These are phyloP conservation scores for Escallonia rubra DNA, from an alignment of 129 eudicot genomes.

Conservation along the genomic window DNA sequence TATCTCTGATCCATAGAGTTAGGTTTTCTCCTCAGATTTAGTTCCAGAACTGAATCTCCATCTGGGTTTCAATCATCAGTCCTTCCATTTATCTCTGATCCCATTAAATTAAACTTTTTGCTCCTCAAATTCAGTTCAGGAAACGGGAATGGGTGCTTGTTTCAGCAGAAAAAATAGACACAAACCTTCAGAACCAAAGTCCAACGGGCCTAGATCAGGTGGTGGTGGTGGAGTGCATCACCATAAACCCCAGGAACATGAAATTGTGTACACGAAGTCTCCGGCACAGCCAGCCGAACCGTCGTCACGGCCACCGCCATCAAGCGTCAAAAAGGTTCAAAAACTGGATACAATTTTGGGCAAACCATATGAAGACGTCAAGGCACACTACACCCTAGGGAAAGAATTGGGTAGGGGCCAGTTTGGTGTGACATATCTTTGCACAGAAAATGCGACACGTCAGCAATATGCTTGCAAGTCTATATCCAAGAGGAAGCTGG, in stretches of 20 bases:
- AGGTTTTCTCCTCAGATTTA: neutral
- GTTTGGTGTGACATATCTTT: constrained; percentile 75
- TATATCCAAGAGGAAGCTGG: constrained; percentile 77
- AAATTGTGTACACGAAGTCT: constrained; percentile 50
- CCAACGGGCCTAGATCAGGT: constrained; percentile 28
- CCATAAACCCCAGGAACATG: constrained; percentile 28
- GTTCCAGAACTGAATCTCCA: too few relatives aligned
- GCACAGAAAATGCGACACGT: constrained; percentile 51
- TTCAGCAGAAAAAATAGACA: constrained; percentile 26
- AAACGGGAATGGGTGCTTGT: constrained; percentile 48
- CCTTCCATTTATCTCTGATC: too few relatives aligned
- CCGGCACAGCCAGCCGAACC: constrained; percentile 40
- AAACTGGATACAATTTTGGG: constrained; percentile 68
- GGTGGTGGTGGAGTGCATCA: constrained; percentile 18
- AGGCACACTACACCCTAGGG: constrained; percentile 55
- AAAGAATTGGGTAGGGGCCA: constrained; percentile 86
- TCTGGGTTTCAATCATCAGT: too few relatives aligned
- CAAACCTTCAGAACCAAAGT: constrained; percentile 15
- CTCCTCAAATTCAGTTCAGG: too few relatives aligned
- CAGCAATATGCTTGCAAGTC: constrained; percentile 76
- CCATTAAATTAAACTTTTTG: too few relatives aligned
- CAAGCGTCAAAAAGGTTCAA: constrained; percentile 36
- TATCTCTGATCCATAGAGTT: too few relatives aligned
- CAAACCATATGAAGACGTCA: constrained; percentile 69
- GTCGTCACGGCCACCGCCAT: constrained; percentile 29